A percentile compares a stretch with the other conserved stretches of the same genome.
These are phyloP conservation scores for Rhodotorula sp. DNA, from an alignment of 1,284 basidiomycete genomes.

Conservation along the genomic window DNA sequence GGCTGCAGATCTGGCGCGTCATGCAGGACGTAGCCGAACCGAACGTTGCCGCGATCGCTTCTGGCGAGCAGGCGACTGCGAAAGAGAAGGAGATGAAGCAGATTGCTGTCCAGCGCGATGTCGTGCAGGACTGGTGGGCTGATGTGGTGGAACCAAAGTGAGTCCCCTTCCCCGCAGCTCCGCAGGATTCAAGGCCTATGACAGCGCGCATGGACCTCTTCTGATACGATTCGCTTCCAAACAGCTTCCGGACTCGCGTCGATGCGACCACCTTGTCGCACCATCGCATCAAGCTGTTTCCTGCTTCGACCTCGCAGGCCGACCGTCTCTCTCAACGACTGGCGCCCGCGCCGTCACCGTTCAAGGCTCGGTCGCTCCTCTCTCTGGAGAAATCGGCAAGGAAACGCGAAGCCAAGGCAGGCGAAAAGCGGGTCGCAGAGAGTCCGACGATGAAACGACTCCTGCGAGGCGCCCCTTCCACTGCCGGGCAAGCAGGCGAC, in stretches of 20 bases:
- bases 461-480: not conserved
- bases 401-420: conserved; percentile 10
- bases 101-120: conserved; percentile 15
- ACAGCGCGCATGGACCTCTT: not conserved
- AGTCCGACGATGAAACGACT: conserved; percentile 41
- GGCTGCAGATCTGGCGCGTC: conserved; percentile 39
- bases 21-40: conserved; percentile 28
- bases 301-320: conserved; percentile 17
- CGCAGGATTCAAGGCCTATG: not conserved
- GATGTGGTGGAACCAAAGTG: conserved; percentile 38
- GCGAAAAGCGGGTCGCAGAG: conserved; percentile 19
- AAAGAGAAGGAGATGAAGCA: conserved; percentile 2
- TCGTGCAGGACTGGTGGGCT: conserved; percentile 39
- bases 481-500: not conserved
- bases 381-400: conserved; percentile 38
- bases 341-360: conserved; percentile 30
- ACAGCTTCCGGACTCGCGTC: conserved; percentile 23
- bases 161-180: not conserved
- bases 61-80: not conserved
- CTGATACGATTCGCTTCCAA: not conserved
- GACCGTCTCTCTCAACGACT: conserved; percentile 21
- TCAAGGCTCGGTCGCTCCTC: conserved; percentile 37
- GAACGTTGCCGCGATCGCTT: not conserved
- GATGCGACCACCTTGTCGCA: conserved; percentile 15
- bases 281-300: conserved; percentile 40